These are phyloP conservation scores for Alectoria sarmentosa DNA, from an alignment of 495 filamentous ascomycete species.

Conservation along the genomic window DNA sequence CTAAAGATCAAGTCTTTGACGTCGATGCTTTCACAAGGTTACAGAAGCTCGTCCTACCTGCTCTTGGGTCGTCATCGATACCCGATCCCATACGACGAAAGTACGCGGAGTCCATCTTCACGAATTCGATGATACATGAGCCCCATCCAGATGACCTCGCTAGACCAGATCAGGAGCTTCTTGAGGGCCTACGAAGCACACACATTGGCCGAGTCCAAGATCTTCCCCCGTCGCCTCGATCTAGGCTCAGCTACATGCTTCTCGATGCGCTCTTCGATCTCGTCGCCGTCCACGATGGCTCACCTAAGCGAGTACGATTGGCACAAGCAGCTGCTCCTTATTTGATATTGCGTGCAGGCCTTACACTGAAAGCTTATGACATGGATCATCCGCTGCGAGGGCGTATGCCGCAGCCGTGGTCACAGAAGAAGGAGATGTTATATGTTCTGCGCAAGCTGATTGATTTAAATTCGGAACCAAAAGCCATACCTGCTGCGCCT, in stretches of 20 bases:
- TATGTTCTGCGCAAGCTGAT: conserved; percentile 61
- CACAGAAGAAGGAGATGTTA: conserved; percentile 69
- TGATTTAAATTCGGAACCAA: conserved; percentile 59
- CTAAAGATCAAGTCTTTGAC: conserved; percentile 69
- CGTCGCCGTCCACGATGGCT: conserved; percentile 39
- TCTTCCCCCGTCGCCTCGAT: conserved; percentile 53
- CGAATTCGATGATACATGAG: conserved; percentile 71
- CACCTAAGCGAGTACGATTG: conserved; percentile 43
- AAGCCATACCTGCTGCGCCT: conserved; percentile 59
- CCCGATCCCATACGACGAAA: conserved; percentile 58
- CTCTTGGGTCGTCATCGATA: conserved; percentile 58
- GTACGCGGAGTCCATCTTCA: conserved; percentile 73
- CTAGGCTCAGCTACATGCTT: conserved; percentile 69
- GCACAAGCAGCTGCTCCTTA: conserved; percentile 75
- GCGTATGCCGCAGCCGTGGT: conserved; percentile 81
- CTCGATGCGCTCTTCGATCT: conserved; percentile 77
- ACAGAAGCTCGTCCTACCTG: conserved; percentile 63
- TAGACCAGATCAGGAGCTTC: conserved; percentile 43
- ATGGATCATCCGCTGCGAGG: conserved; percentile 90
- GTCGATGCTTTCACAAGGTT: conserved; percentile 64
- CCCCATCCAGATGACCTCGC: conserved; percentile 59
- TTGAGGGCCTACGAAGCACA: conserved; percentile 55
- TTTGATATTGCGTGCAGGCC: conserved; percentile 71
- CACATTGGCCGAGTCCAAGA: conserved; percentile 67
- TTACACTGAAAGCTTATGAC: conserved; percentile 74